Evolutionary conservation across 2,329 filamentous ascomycete species (phyloP), one percentile per base, ranked within the genome.

Genomic region (Amylocarpus encephaloides): DNA sequence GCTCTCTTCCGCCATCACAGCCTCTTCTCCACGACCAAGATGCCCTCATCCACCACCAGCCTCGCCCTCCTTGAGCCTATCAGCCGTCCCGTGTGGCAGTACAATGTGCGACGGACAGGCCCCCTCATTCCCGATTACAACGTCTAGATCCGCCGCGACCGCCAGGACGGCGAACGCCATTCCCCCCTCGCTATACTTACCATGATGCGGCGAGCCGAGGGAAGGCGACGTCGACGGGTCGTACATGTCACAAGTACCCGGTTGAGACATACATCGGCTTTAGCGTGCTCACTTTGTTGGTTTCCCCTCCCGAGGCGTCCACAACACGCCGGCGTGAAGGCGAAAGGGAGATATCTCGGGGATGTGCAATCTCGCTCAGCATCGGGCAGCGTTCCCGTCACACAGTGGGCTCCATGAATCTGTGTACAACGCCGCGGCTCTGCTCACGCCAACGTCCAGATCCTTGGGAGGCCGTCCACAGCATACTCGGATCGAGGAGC

Each of bases 61-160:
- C 22, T 26, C 22, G 7, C 22, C 35, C 41, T 46, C 29, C 22
- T 48, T 12, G 18, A 39, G 12, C 50, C 45, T 43, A 48, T 48
- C 46, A 42, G 13, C 29, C 26, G 29, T n/a, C n/a, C 16, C 39
- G 58, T 60, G 58, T 59, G 58, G 54, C 56, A 59, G 50, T 59
- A 59, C 56, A 54, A 43, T 47, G 51, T 56, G 46, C 35, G 34
- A 55, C 51, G 30, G 48, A 55, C 55, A 44, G 56, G 58, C 56
- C n/a, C 18, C 50, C 13, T 30, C 34, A 42, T 52, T 40, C 54
- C 10, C 10, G n/a, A 40, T 40, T 7, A 26, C 22, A 26, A 26
- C 22, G 22, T 26, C 22, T 4, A 26, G 16, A 22, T 38, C 33
- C 15, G 11, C 10, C 33, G 16, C 32, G 32, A 38, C 30, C 13